Conservation (phyloP, 2,329 filamentous ascomycete species). For the Sclerotinia subarctica region DNA sequence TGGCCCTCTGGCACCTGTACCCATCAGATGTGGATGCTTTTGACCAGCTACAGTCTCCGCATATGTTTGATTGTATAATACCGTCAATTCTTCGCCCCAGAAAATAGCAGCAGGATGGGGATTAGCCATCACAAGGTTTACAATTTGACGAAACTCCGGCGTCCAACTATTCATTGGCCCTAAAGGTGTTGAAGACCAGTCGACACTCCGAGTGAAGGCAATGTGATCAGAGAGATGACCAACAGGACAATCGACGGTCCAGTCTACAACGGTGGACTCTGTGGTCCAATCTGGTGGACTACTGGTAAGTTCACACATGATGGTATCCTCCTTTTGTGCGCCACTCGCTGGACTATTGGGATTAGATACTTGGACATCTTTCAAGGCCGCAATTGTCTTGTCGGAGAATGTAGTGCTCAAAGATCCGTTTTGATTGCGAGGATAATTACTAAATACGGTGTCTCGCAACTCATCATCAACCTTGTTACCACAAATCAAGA, state of each 20-base stretch:
- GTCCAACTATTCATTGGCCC: constrained; percentile 67
- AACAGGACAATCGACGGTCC: neutral
- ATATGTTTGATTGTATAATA: constrained; percentile 71
- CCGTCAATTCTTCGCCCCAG: constrained; percentile 64
- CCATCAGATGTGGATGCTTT: constrained; percentile 73
- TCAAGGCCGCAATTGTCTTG: constrained; percentile 9
- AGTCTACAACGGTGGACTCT: neutral
- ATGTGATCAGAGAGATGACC: constrained; percentile 65
- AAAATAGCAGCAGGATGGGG: constrained; percentile 73
- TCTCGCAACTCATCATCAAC: constrained; percentile 12
- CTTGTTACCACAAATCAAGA: constrained; percentile 16
- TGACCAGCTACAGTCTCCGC: constrained; percentile 66
- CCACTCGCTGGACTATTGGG: neutral
- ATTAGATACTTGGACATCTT: constrained; percentile 10
- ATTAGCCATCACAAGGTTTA: constrained; percentile 75
- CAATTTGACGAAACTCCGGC: constrained; percentile 70
- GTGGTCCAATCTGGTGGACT: neutral
- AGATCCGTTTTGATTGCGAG: neutral
- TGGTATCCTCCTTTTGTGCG: neutral
- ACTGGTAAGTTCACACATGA: neutral
- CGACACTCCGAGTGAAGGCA: constrained; percentile 63
- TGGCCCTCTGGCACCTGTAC: constrained; percentile 44
- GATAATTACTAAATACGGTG: constrained; percentile 47
- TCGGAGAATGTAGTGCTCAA: constrained; percentile 13
- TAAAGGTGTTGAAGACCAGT: constrained; percentile 70